A percentile compares a stretch with the other conserved stretches of the same genome.
Conservation (phyloP, 228 moss, liverwort and hornwort genomes). For the Sphagnum magellanicum region DNA sequence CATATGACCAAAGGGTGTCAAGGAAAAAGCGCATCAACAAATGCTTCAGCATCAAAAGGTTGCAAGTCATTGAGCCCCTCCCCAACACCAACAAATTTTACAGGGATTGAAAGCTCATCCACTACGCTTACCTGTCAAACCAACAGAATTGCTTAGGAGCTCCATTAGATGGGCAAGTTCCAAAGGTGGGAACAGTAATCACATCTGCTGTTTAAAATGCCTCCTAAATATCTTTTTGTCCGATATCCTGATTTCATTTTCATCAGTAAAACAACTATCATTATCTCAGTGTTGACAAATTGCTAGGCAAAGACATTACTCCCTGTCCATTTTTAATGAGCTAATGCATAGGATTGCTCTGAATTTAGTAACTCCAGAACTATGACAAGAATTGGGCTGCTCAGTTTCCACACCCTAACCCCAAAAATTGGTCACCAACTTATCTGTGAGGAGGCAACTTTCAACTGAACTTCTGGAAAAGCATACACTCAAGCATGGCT, state of each 20-base stretch:
- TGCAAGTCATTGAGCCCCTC: conserved; percentile 93
- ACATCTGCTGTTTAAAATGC: not conserved
- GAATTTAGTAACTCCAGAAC: too few relatives aligned
- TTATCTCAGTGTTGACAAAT: not conserved
- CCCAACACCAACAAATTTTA: conserved; percentile 89
- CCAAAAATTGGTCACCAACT: not conserved
- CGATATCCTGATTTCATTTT: not conserved
- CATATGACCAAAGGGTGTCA: conserved; percentile 7
- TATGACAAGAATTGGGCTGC: too few relatives aligned
- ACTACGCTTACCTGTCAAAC: conserved; percentile 84
- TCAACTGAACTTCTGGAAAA: not conserved
- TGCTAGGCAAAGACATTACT: too few relatives aligned
- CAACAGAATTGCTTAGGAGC: not conserved
- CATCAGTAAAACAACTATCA: not conserved
- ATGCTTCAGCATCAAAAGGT: conserved; percentile 83
- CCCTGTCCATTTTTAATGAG: not conserved
- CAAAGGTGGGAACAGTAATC: not conserved
- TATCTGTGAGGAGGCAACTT: not conserved
- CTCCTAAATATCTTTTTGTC: not conserved
- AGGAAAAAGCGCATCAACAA: conserved; percentile 91
- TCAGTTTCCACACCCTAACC: not conserved
- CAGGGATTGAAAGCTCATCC: conserved; percentile 95
- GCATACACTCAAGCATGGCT: not conserved
- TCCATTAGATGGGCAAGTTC: not conserved
- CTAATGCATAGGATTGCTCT: not conserved